Conservation (phyloP, 2,329 filamentous ascomycete species). For the Mycosphaerella sp. region DNA sequence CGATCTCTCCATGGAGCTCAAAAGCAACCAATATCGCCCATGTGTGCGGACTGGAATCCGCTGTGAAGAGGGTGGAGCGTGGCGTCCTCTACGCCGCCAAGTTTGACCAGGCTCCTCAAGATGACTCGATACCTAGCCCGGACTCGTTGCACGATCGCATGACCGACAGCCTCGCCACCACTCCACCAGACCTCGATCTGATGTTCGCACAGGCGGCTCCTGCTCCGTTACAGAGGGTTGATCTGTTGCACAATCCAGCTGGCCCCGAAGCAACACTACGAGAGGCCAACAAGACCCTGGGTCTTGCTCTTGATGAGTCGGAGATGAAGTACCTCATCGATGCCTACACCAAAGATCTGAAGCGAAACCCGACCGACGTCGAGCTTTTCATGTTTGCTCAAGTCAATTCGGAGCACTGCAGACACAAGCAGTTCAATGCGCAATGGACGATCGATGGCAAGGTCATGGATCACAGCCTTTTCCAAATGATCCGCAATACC, state of each 20-base stretch:
- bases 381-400: constrained; percentile 99
- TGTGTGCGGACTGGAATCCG: constrained; percentile 72
- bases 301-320: constrained; percentile 76
- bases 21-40: constrained; percentile 91
- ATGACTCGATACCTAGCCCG: constrained; percentile 52
- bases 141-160: constrained; percentile 86
- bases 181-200: constrained; percentile 59
- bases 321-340: constrained; percentile 95
- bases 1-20: constrained; percentile 92
- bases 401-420: constrained; percentile 94
- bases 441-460: constrained; percentile 90
- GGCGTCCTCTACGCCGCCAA: constrained; percentile 68
- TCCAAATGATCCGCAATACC: constrained; percentile 95
- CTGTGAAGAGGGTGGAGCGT: constrained; percentile 74
- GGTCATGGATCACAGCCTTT: constrained; percentile 71
- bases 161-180: constrained; percentile 72
- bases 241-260: constrained; percentile 44
- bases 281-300: constrained; percentile 75
- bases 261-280: constrained; percentile 68
- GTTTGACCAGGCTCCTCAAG: constrained; percentile 47
- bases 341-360: constrained; percentile 61
- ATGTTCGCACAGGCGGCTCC: constrained; percentile 72
- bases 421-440: constrained; percentile 91
- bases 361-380: constrained; percentile 71
- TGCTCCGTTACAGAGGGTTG: constrained; percentile 64